Conservation (phyloP, 2,329 filamentous ascomycete genomes). For the Botrytis cinerea region DNA sequence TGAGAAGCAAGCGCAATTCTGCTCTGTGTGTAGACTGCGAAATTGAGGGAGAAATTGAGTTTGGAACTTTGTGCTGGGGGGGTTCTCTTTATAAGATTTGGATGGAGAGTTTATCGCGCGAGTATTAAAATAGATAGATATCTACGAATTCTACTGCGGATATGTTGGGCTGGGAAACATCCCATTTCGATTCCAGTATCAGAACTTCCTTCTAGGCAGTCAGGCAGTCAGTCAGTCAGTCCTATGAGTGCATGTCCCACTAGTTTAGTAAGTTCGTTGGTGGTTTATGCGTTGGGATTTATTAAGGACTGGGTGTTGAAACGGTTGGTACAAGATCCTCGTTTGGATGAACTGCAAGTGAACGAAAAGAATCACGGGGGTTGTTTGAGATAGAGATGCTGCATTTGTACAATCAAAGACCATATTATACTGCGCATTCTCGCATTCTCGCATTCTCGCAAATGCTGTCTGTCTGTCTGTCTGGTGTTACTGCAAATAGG, state of each 20-base stretch:
- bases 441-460: not conserved
- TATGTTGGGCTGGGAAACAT: not conserved
- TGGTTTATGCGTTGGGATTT: not conserved
- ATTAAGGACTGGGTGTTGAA: not conserved
- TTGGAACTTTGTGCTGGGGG: not conserved
- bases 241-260: not conserved
- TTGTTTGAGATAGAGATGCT: not conserved
- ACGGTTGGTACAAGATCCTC: not conserved
- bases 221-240: too few relatives aligned
- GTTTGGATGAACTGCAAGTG: not conserved
- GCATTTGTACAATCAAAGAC: not conserved
- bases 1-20: too few relatives aligned
- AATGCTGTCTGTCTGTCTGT: not conserved
- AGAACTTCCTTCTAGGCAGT: not conserved
- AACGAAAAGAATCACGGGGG: not conserved
- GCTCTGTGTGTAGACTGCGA: too few relatives aligned
- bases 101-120: not conserved
- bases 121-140: not conserved
- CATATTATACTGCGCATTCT: not conserved
- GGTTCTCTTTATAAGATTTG: not conserved
- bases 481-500: not conserved
- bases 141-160: not conserved
- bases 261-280: too few relatives aligned
- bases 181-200: not conserved
- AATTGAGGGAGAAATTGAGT: too few relatives aligned